phyloP scores from a whole-genome alignment of 192 early-diverging fungal genomes.

The Tieghemiomyces parasiticus region DNA sequence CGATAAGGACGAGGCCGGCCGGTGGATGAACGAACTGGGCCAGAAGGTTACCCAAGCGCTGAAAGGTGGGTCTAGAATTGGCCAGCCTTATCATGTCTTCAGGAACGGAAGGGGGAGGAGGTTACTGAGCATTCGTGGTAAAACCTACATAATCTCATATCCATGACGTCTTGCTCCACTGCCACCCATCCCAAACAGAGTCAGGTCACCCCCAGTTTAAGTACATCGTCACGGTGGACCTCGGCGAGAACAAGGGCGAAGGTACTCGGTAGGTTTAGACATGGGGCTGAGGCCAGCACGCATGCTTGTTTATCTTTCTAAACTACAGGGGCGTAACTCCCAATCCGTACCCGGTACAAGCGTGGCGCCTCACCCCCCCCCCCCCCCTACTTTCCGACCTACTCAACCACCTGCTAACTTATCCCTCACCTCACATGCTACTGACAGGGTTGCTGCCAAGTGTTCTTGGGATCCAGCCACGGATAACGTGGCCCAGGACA shows the following conservation, averaged over 20 bases:
- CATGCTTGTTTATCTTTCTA: background rate
- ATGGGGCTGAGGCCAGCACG: background rate
- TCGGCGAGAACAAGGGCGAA: conserved; percentile 1
- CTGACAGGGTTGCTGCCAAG: background rate
- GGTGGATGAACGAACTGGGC: background rate
- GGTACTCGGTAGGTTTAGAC: background rate
- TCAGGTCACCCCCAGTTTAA: background rate
- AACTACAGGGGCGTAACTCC: background rate
- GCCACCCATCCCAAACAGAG: background rate
- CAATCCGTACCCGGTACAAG: background rate
- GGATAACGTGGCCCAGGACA: background rate
- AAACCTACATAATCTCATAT: background rate
- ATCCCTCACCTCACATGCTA: background rate
- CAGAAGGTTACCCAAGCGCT: background rate
- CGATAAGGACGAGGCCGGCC: background rate
- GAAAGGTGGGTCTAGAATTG: background rate
- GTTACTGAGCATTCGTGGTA: background rate
- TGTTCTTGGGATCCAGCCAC: background rate
- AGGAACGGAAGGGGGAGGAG: background rate
- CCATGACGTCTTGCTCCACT: background rate
- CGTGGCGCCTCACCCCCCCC: background rate
- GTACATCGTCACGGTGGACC: conserved; percentile 4
- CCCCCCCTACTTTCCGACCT: background rate
- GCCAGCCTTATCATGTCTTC: background rate
- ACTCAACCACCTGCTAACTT: background rate